Evolutionary conservation across 1,284 basidiomycete genomes (phyloP).

Genomic region (Cryptococcus sp.): DNA sequence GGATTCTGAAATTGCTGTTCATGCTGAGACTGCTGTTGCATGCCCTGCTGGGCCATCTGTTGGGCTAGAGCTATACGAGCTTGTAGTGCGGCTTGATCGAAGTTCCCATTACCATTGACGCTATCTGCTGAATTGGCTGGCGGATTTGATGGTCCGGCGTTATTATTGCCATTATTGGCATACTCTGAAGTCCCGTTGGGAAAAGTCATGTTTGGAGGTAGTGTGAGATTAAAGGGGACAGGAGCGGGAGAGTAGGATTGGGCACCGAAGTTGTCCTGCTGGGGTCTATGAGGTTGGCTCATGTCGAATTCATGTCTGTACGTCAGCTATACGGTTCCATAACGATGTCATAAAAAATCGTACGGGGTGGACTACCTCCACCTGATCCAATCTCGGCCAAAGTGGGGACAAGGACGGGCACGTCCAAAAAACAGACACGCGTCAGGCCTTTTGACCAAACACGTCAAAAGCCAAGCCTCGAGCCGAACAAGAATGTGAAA

Average conservation of each 20-base stretch:
- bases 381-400: neutral
- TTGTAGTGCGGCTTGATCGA: conserved; percentile 3
- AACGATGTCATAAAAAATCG: neutral
- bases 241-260: neutral
- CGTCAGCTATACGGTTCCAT: neutral
- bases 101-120: neutral
- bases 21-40: conserved; percentile 4
- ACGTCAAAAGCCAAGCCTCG: no score
- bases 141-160: neutral
- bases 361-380: neutral
- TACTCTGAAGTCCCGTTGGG: no score
- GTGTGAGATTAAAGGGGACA: neutral
- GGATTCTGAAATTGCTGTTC: neutral
- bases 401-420: no score
- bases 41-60: conserved; percentile 17
- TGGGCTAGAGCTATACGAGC: conserved; percentile 13
- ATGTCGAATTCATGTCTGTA: neutral
- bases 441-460: no score
- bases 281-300: neutral
- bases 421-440: no score
- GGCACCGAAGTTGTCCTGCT: neutral
- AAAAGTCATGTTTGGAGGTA: neutral
- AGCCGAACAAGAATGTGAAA: no score
- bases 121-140: no score
- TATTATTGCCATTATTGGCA: neutral